Evolutionary conservation across 2,329 filamentous ascomycete species (phyloP), one percentile per base, ranked within the genome.

Genomic region (Claviceps pazoutovae): DNA sequence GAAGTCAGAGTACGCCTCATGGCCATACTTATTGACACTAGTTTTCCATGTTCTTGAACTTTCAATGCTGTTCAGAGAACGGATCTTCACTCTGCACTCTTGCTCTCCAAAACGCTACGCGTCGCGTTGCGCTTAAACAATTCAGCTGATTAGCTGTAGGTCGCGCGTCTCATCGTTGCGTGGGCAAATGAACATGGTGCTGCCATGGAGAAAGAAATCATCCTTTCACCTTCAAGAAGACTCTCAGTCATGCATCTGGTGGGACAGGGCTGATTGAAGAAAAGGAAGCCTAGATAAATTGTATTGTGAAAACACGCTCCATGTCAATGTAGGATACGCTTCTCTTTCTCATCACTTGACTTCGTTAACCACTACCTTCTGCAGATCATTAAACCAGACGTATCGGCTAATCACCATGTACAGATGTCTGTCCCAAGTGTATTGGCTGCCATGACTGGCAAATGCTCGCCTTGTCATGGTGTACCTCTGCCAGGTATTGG

Each of bases 351-450:
- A 51, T 26, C 36, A 36, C n/a, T 34, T 41, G 8, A 13, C 26
- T 30, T 21, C 39, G 19, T 48, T 51, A 36, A 45, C 52, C 17
- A 47, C 49, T 41, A 58, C 51, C 48, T 49, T 58, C 50, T 44
- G 52, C 43, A 59, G 34, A 45, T 58, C 56, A 51, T 71, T 71
- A 54, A 68, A 68, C 68, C 68, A 71, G 39, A 69, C 65, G 52
- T 70, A 67, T 42, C 67, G 65, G 55, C 66, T 69, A 8, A 68
- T 46, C 1, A 69, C 52, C 61, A 70, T 60, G 56, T 70, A 71
- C 52, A 71, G 41, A 41, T 66, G 59, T 16, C 68, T 60, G 51
- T 70, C 68, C 66, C 67, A 70, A 1, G 66, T 66, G 51, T 70
- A 70, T 56, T 71, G 68, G 51, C 64, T 68, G 37, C 55, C 55